Conservation (phyloP, 2,329 filamentous ascomycete genomes). For the Pseudogymnoascus sp. region DNA sequence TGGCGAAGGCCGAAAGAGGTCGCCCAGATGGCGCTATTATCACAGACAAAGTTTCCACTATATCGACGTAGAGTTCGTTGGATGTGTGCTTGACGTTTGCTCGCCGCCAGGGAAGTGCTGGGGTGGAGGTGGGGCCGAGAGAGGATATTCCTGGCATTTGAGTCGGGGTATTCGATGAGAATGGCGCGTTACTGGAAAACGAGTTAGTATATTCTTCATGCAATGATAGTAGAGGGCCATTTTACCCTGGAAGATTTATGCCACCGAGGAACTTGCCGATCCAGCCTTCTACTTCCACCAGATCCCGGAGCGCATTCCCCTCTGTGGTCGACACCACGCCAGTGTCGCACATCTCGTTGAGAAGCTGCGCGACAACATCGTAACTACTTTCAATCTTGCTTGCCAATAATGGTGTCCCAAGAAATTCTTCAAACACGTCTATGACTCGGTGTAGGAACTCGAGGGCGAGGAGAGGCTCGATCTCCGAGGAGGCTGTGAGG, state of each 20-base stretch:
- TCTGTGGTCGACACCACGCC: slow-evolving; percentile 86
- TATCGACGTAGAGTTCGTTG: slow-evolving; percentile 94
- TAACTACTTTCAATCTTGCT: slow-evolving; percentile 84
- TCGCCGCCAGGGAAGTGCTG: slow-evolving; percentile 74
- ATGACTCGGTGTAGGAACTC: slow-evolving; percentile 92
- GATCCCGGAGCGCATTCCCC: slow-evolving; percentile 81
- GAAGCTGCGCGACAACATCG: slow-evolving; percentile 84
- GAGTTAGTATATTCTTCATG: background rate
- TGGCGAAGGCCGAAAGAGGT: slow-evolving; percentile 75
- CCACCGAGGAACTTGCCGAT: slow-evolving; percentile 82
- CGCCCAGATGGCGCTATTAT: slow-evolving; percentile 86
- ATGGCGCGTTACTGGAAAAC: background rate
- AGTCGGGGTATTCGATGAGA: slow-evolving; percentile 20
- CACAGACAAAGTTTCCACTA: slow-evolving; percentile 82
- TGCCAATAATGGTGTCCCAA: slow-evolving; percentile 78
- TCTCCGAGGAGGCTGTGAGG: slow-evolving; percentile 74
- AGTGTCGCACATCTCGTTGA: slow-evolving; percentile 94
- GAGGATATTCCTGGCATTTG: slow-evolving; percentile 27
- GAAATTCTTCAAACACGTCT: slow-evolving; percentile 88
- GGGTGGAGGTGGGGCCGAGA: slow-evolving; percentile 35
- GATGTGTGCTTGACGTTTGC: slow-evolving; percentile 91
- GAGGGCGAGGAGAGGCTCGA: slow-evolving; percentile 79
- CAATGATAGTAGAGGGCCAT: slow-evolving; percentile 3
- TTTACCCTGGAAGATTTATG: slow-evolving; percentile 70
- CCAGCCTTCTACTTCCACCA: slow-evolving; percentile 85